Evolutionary conservation across 2,329 filamentous ascomycete species (phyloP).

Genomic region (Aspergillus sclerotialis): DNA sequence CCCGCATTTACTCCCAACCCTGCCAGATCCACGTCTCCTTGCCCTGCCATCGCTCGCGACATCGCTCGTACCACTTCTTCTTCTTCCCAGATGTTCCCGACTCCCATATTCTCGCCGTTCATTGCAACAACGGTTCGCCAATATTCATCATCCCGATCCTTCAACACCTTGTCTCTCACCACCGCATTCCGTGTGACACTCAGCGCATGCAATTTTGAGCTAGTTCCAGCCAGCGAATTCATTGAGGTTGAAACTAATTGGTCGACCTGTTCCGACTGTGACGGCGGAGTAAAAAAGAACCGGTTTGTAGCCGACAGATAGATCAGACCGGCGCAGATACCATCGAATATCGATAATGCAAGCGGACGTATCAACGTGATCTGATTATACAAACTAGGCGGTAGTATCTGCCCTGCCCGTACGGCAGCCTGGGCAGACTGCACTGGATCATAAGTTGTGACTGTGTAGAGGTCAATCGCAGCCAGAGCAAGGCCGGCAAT

Average conservation of each 20-base stretch:
- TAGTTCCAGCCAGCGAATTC: slow-evolving; percentile 50
- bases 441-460: slow-evolving; percentile 56
- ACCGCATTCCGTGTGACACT: slow-evolving; percentile 76
- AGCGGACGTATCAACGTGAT: slow-evolving; percentile 57
- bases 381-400: slow-evolving; percentile 25
- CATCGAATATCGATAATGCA: slow-evolving; percentile 59
- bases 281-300: slow-evolving; percentile 59
- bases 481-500: slow-evolving; percentile 55
- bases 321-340: slow-evolving; percentile 55
- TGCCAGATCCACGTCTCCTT: slow-evolving; percentile 34
- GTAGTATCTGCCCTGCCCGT: slow-evolving; percentile 57
- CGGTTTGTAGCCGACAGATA: slow-evolving; percentile 76
- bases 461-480: slow-evolving; percentile 58
- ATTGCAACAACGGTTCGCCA: slow-evolving; percentile 55
- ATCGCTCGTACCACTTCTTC: slow-evolving; percentile 55
- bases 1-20: slow-evolving; percentile 36
- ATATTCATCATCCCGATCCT: slow-evolving; percentile 61
- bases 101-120: slow-evolving; percentile 50
- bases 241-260: slow-evolving; percentile 39
- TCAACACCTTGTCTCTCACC: slow-evolving; percentile 64
- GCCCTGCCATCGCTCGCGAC: slow-evolving; percentile 68
- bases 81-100: slow-evolving; percentile 72
- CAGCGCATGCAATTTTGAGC: slow-evolving; percentile 63
- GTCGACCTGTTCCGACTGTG: slow-evolving; percentile 61
- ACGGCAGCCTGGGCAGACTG: slow-evolving; percentile 52